Evolutionary conservation across 345 rosid species (phyloP), one percentile per base, ranked within the genome.

Genomic region (Camelina hispida): DNA sequence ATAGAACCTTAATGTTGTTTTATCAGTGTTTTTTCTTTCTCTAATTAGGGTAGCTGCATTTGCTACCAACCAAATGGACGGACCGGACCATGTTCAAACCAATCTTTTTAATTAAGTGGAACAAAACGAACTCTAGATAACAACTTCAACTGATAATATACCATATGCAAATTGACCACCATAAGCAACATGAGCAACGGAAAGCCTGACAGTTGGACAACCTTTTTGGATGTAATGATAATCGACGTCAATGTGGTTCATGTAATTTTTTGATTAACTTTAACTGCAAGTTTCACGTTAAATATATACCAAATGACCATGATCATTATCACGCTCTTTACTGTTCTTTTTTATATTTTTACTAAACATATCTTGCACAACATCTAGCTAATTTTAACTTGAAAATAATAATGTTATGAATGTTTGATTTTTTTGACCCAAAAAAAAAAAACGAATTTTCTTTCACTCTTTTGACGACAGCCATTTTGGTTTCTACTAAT

Each of bases 1-100:
- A 52, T 62, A 35, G 57, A 69, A 52, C 44, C 51, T 52, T 54
- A 43, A 69, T 69, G 64, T n/a, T 62, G 69, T 69, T 76, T 68
- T 30, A 34, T 75, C 2, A 38, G 4, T 50, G 11, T 42, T 1
- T 48, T 56, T 18, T 59, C 7, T 59, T 32, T 34, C 9, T 25
- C 25, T 17, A 28, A 62, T 68, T 16, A 52, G 2, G 32, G 18
- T n/a, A 11, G 15, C 50, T 15, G 28, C 9, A 18, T 44, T 64
- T 35, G 54, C 18, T 65, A 14, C 38, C 23, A 2, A 46, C 10
- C 55, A 44, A 59, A 10, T 35, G 9, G n/a, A 35, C 47, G 16
- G 64, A 42, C 46, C 46, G 47, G 64, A 42, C 28, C 64, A 59
- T 37, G 46, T 13, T 17, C 28, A 35, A 7, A 59, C 28, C 46